Evolutionary conservation across 176 grass and related monocot genomes (phyloP), one percentile per base, ranked within the genome.

Genomic region (Lolium rigidum): DNA sequence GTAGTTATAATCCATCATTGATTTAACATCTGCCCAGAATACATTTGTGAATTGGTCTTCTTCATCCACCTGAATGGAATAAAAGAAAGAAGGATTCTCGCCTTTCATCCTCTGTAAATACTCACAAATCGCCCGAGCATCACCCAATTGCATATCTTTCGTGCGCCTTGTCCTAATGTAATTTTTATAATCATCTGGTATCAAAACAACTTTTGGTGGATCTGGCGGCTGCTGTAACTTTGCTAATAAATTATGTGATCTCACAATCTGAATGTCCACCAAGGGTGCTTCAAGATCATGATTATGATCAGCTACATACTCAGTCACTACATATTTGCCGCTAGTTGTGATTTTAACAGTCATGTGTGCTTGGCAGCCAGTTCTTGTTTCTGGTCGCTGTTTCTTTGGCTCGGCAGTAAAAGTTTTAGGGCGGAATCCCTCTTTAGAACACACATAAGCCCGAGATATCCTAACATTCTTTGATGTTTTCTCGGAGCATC

Each of bases 91-190:
- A 78, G 92, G 90, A 84, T 93, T 91, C 28, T 95, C 70, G 6
- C 89, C 89, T 89, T 95, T 97, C 86, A 87, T 94, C 74, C 88
- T 95, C 87, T 90, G 90, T 41, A 97, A 86, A 79, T 95, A 97
- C 84, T 97, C 92, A 73, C 76, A 90, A 79, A 97, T 82, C n/a
- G 63, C 78, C 38, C 86, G 88, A 60, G 87, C 87, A 84, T 97
- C 95, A n/a, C 90, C 90, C 46, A 31, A 47, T 16, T 82, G 90
- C 82, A 97, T 90, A 81, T 86, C 25, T 72, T 76, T 91, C 22
- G 21, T 81, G 12, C 16, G 79, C 26, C 80, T 97, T 60, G 79
- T 84, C 87, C 95, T 93, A 35, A 89, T 17, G 38, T 95, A 97
- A 81, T 97, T 95, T 87, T 82, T 97, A 37, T 97, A 97, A 15